Evolutionary conservation across 805 yeast genomes (phyloP), one percentile per base, ranked within the genome.

Genomic region (Ogataea paraovalis): DNA sequence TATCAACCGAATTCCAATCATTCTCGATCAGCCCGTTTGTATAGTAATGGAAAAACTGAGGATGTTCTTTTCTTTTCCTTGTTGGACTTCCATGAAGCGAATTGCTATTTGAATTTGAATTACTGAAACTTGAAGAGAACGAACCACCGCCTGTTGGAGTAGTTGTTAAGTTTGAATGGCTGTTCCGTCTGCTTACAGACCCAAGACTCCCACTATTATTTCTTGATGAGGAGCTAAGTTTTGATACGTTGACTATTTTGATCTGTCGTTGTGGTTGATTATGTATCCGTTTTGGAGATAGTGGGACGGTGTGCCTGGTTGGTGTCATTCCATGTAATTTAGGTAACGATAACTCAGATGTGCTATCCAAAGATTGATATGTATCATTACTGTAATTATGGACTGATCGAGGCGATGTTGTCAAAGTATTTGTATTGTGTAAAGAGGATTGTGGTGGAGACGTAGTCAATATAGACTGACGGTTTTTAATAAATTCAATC

Each of bases 31-130:
- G 4, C 10, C 46, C 50, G n/a, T 42, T 51, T 7, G 58, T 42
- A 39, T 57, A 57, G 47, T 57, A 57, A 42, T 57, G 61, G 51
- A 57, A 57, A 37, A 57, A 57, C 37, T 54, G 56, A 2, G 53
- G 45, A 3, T 40, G 48, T n/a, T 52, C 55, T 32, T 48, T 48
- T 34, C 55, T 36, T 21, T 46, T 51, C 36, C 22, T 46, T 8
- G 41, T 28, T 5, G 45, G 44, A 39, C 48, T 44, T 16, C 34
- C 40, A 27, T 23, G 16, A 18, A 7, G 16, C 21, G 46, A 30
- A 30, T 25, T 25, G n/a, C 16, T 30, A 14, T 25, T 30, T 7
- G 13, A 30, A 14, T 30, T 8, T 30, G 34, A 30, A 12, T 30
- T 9, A 14, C 16, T 30, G 14, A 30, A 4, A 30, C 16, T 30